Evolutionary conservation across 1,284 basidiomycete genomes (phyloP), one percentile per base, ranked within the genome.

Genomic region (Irpex sp.): DNA sequence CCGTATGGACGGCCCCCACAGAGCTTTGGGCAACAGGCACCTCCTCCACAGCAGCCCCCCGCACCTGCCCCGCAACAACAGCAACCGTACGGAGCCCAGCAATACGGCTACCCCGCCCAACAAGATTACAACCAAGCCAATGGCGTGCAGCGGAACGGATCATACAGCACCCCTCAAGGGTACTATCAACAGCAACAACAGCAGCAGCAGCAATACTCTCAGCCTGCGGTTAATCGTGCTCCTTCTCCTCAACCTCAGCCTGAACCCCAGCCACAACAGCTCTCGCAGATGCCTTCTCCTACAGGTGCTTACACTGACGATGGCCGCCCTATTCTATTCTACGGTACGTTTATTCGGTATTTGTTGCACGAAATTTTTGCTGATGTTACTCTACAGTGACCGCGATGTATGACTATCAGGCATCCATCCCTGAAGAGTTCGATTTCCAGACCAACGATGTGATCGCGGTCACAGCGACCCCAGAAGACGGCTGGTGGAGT

Each of bases 401-500:
- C 80, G 96, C 96, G 39, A 76, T 98, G 69, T 98, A 95, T 74
- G 94, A 97, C 74, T 98, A 98, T 71, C 77, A 79, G 13, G 95
- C 95, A 21, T 89, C 91, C 17, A 93, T 93, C 65, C 87, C 90
- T 3, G 91, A 94, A 73, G 94, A 96, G 75, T 92, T 96, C 75
- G 92, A 94, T 74, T 96, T 97, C 84, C 93, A 94, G 71, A 81
- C 87, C 21, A 93, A 91, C 4, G 95, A 97, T 75, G 91, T 97
- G 66, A 96, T 97, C 69, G 95, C 94, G 7, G 94, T 97, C 3
- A 96, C 93, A 1, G 83, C 88, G 51, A 95, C 93, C 13, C 94
- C 94, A 9, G 92, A 96, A 66, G 95, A 97, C 70, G 94, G 94
- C 1, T 97, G 95, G 95, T 97, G 94, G 95, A 91, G 88, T 60